A percentile compares a stretch with the other conserved stretches of the same genome.
These are phyloP conservation scores for Bacidia gigantensis DNA, from an alignment of 495 filamentous ascomycete species.

Conservation along the genomic window DNA sequence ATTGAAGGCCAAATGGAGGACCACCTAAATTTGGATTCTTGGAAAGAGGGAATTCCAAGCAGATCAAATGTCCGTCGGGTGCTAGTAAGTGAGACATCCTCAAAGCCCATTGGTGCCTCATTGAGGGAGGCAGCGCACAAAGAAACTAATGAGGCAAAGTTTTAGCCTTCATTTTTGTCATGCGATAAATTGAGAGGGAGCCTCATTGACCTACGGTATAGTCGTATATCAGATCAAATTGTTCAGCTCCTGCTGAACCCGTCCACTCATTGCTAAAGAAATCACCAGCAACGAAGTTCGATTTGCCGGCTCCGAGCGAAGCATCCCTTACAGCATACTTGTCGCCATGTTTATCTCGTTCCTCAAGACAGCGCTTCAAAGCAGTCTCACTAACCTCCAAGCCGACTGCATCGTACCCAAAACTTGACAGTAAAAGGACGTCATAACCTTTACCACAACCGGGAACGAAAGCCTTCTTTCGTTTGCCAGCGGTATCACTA, in stretches of 20 bases:
- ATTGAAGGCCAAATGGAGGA: conserved; percentile 54
- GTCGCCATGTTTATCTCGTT: conserved; percentile 25
- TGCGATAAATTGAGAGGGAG: neutral
- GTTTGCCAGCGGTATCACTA: conserved; percentile 17
- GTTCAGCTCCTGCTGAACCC: conserved; percentile 29
- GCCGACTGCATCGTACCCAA: conserved; percentile 61
- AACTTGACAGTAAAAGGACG: conserved; percentile 52
- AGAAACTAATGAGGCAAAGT: conserved; percentile 45
- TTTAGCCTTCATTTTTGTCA: neutral
- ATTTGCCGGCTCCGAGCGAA: conserved; percentile 35
- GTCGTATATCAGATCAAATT: conserved; percentile 73
- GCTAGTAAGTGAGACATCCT: conserved; percentile 51
- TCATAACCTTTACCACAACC: conserved; percentile 72
- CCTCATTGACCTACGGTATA: conserved; percentile 48
- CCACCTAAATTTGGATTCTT: conserved; percentile 49
- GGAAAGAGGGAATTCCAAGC: conserved; percentile 66
- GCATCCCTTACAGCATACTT: conserved; percentile 35
- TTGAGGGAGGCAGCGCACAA: conserved; percentile 51
- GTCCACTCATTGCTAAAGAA: conserved; percentile 60
- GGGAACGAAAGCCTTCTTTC: conserved; percentile 44
- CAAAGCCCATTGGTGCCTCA: conserved; percentile 57
- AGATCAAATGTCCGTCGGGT: conserved; percentile 51
- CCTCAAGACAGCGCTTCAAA: conserved; percentile 37
- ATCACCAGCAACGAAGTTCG: conserved; percentile 50
- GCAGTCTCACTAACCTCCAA: conserved; percentile 51